Percentiles rank a stretch among this genome's conserved stretches.
These are phyloP conservation scores for Cyberlindnera veronae DNA, from an alignment of 805 yeast genomes.

Conservation along the genomic window DNA sequence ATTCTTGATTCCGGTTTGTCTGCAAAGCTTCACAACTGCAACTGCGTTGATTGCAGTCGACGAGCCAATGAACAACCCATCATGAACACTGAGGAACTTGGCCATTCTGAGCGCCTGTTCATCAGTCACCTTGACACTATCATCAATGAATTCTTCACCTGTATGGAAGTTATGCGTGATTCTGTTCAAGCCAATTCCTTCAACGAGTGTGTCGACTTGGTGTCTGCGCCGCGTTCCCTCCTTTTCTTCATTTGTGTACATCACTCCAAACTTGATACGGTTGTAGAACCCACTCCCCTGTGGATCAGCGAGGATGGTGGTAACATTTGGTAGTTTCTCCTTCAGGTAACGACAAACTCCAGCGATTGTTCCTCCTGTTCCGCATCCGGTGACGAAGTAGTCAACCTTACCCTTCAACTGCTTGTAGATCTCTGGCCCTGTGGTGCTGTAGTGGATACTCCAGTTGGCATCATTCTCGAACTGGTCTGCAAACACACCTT, in stretches of 20 bases:
- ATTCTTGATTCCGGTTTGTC: conserved; percentile 38
- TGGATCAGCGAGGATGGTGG: conserved; percentile 79
- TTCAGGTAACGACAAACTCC: conserved; percentile 81
- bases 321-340: conserved; percentile 37
- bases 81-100: conserved; percentile 69
- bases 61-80: conserved; percentile 89
- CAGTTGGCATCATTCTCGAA: conserved; percentile 93
- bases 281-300: conserved; percentile 93
- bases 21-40: conserved; percentile 69
- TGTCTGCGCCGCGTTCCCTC: conserved; percentile 95
- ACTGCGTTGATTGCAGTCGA: conserved; percentile 94
- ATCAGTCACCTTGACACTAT: conserved; percentile 76
- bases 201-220: conserved; percentile 92
- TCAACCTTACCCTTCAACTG: conserved; percentile 69
- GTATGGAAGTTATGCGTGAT: conserved; percentile 74
- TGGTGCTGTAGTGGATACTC: conserved; percentile 73
- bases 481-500: conserved; percentile 90
- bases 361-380: conserved; percentile 96
- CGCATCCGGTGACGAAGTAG: conserved; percentile 85
- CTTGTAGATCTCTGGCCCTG: conserved; percentile 89
- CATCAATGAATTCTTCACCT: conserved; percentile 72
- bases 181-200: conserved; percentile 90
- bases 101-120: conserved; percentile 88
- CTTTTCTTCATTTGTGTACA: conserved; percentile 84
- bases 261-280: conserved; percentile 83